Evolutionary conservation across 2,329 filamentous ascomycete species (phyloP).

Genomic region (Phyllosticta paracitricarpa): DNA sequence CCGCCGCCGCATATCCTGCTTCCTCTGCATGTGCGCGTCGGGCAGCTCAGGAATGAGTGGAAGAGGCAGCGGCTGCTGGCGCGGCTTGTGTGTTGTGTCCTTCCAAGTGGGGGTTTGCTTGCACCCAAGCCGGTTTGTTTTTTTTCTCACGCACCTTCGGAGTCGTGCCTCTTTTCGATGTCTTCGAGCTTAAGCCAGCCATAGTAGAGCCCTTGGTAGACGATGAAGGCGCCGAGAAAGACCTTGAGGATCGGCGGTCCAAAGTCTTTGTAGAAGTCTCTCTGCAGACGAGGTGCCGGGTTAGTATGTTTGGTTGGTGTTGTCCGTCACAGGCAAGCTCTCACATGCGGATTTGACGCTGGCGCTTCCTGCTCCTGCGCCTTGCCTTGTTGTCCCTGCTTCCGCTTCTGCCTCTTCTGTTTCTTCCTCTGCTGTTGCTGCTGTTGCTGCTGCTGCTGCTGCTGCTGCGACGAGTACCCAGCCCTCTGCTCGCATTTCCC

Average conservation of each 20-base stretch:
- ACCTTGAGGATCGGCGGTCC: slow-evolving; percentile 64
- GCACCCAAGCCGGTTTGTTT: too few relatives aligned
- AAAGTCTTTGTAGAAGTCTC: slow-evolving; percentile 65
- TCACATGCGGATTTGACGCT: slow-evolving; percentile 6
- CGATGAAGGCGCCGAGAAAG: slow-evolving; percentile 63
- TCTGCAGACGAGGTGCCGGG: slow-evolving; percentile 27
- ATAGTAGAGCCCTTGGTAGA: slow-evolving; percentile 70
- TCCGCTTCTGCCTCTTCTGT: not conserved
- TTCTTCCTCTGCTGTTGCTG: slow-evolving; percentile 3
- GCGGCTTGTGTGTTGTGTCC: not conserved
- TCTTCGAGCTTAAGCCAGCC: slow-evolving; percentile 65
- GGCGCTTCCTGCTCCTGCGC: not conserved
- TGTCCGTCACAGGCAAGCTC: not conserved
- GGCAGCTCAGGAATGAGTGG: not conserved
- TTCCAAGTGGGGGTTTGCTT: too few relatives aligned
- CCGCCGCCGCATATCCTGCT: not conserved
- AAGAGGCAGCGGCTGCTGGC: not conserved
- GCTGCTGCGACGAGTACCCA: slow-evolving; percentile 6
- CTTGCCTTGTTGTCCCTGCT: not conserved
- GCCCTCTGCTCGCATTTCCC: not conserved
- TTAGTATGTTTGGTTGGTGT: not conserved
- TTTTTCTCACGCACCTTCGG: slow-evolving; percentile 37
- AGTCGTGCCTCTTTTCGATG: slow-evolving; percentile 54
- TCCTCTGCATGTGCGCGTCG: not conserved
- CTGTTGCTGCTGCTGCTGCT: not conserved